Percentiles rank a stretch among this genome's conserved stretches.
These are phyloP conservation scores for Clonostachys rosea DNA, from an alignment of 2,329 filamentous ascomycete species.

Conservation along the genomic window DNA sequence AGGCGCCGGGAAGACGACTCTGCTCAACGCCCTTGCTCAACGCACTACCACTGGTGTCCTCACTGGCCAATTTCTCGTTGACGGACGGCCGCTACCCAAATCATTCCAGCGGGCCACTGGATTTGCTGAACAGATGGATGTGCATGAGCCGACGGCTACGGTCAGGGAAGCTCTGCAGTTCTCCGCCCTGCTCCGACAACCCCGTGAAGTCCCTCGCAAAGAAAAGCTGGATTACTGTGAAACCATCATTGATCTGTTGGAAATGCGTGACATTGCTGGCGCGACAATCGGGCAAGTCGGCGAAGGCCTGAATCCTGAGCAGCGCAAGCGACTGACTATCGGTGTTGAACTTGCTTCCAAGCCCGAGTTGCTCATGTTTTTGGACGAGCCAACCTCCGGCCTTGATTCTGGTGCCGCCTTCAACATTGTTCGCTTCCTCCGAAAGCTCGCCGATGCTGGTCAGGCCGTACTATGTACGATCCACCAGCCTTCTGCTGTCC, in stretches of 20 bases:
- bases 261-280: slow-evolving; percentile 63
- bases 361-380: slow-evolving; percentile 56
- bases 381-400: slow-evolving; percentile 59
- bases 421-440: slow-evolving; percentile 57
- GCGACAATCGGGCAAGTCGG: slow-evolving; percentile 58
- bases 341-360: slow-evolving; percentile 52
- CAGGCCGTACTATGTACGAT: slow-evolving; percentile 58
- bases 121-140: slow-evolving; percentile 60
- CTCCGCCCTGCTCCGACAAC: slow-evolving; percentile 60
- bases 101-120: slow-evolving; percentile 80
- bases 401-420: slow-evolving; percentile 55
- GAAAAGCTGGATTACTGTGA: slow-evolving; percentile 68
- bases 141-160: slow-evolving; percentile 62
- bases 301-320: slow-evolving; percentile 56
- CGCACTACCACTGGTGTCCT: slow-evolving; percentile 75
- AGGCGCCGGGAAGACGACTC: slow-evolving; percentile 65
- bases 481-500: slow-evolving; percentile 51
- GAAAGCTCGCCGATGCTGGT: slow-evolving; percentile 54
- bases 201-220: slow-evolving; percentile 44
- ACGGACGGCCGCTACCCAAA: slow-evolving; percentile 64
- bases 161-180: slow-evolving; percentile 64
- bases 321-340: slow-evolving; percentile 51
- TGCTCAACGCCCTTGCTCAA: slow-evolving; percentile 69
- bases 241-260: slow-evolving; percentile 62
- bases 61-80: slow-evolving; percentile 73